Evolutionary conservation across 192 early-diverging fungal genomes (phyloP), one percentile per base, ranked within the genome.

Genomic region (Kappamyces sp.): DNA sequence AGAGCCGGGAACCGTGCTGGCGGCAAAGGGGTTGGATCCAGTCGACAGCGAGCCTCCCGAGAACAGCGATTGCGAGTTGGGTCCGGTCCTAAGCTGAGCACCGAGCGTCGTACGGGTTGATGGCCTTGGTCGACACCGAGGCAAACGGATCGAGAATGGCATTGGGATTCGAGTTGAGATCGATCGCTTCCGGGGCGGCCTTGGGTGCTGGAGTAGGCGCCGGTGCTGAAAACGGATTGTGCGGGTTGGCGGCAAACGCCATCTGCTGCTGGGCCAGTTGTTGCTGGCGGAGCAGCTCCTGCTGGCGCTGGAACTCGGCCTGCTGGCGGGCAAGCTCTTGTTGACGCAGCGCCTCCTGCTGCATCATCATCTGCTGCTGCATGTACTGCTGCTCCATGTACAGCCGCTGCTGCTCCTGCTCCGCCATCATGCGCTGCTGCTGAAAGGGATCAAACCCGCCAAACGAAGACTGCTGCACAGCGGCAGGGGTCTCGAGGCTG

Each of bases 321-420:
- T 61, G 60, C 43, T 47, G 54, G 0, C 45, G 31, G 33, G 6
- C 9, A 33, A 45, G 67, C 32, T 64, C 49, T 15, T 59, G 47
- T 29, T 72, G 66, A 45, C 71, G 71, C 47, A 60, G 68, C 5
- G 47, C 33, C 55, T 61, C 9, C 58, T 70, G 62, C 38, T 62
- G 51, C 38, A 61, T 60, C 55, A 43, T 29, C 30, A 63, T 2
- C 41, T 76, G 67, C 45, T 75, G 66, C 43, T 61, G 60, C n/a
- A 43, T 34, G 43, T 68, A 32, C 54, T 67, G 66, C 33, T 67
- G 65, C 47, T 68, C 62, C 49, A 61, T 41, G 7, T 61, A 29
- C 51, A 62, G 48, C 46, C 68, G 75, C 52, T 70, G 70, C 61
- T 66, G 64, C 30, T 63, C 34, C 49, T 64, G 57, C 53, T 73